Conservation (phyloP, 768 basidiomycete genomes). For the Phanerochaete sordida region DNA sequence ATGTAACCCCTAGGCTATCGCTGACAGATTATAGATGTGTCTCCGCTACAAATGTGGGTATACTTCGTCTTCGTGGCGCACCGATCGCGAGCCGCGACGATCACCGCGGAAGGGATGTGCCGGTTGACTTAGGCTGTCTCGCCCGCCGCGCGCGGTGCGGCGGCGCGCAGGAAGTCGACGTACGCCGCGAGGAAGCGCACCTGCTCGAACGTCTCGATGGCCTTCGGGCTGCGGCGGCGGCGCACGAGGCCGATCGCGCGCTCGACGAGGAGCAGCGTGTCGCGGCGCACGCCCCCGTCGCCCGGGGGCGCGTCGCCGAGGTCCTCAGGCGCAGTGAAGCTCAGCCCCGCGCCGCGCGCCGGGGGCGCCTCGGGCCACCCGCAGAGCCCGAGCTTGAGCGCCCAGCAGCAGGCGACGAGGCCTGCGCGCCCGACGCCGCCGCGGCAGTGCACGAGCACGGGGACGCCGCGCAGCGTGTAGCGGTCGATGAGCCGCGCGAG, state of each 20-base stretch:
- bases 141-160: neutral
- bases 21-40: neutral
- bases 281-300: conserved; percentile 27
- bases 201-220: conserved; percentile 93
- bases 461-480: conserved; percentile 71
- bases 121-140: neutral
- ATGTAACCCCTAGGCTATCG: neutral
- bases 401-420: conserved; percentile 89
- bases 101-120: neutral
- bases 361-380: conserved; percentile 48
- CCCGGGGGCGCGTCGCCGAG: neutral
- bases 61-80: neutral
- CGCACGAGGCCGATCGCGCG: conserved; percentile 71
- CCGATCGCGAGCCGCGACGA: neutral
- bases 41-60: neutral
- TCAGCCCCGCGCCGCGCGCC: neutral
- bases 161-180: conserved; percentile 50
- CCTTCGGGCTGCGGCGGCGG: conserved; percentile 77
- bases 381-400: conserved; percentile 87
- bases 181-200: conserved; percentile 80
- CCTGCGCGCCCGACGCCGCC: conserved; percentile 95
- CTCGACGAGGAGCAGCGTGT: conserved; percentile 66
- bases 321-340: conserved; percentile 9
- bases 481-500: conserved; percentile 59
- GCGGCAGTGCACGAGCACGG: conserved; percentile 85